Evolutionary conservation across 805 yeast genomes (phyloP).

Genomic region (Kregervanrija pseudodelftensis): DNA sequence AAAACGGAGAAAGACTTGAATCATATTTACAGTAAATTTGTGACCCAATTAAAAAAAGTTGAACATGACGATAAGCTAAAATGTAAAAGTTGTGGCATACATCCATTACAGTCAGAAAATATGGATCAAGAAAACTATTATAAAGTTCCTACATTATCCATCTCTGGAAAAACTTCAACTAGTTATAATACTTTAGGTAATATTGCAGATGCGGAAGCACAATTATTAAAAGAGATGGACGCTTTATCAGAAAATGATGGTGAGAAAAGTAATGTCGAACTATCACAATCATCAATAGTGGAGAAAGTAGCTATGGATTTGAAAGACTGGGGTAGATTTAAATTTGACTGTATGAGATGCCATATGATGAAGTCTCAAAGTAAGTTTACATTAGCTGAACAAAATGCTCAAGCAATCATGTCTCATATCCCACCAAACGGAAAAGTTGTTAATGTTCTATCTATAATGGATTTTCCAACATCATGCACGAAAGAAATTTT

Average conservation of each 20-base stretch:
- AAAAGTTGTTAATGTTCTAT: conserved; percentile 51
- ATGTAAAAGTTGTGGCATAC: conserved; percentile 53
- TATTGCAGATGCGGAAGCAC: too few relatives aligned
- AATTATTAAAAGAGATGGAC: too few relatives aligned
- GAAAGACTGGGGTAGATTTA: neutral
- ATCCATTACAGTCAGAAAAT: conserved; percentile 34
- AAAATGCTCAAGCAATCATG: conserved; percentile 25
- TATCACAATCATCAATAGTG: too few relatives aligned
- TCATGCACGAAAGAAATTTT: conserved; percentile 35
- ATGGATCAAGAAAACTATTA: conserved; percentile 35
- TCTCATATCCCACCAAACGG: conserved; percentile 36
- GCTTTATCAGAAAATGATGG: too few relatives aligned
- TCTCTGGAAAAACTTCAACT: too few relatives aligned
- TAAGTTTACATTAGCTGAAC: neutral
- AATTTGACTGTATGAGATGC: conserved; percentile 5
- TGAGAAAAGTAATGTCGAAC: too few relatives aligned
- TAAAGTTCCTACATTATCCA: conserved; percentile 2
- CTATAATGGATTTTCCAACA: conserved; percentile 69
- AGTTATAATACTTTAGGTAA: too few relatives aligned
- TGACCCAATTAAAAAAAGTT: neutral
- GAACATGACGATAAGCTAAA: neutral
- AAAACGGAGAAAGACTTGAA: neutral
- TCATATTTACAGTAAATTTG: conserved; percentile 3
- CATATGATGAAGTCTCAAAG: conserved; percentile 4
- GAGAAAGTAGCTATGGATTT: neutral